Evolutionary conservation across 1,284 basidiomycete genomes (phyloP).

Genomic region (Mrakiaceae sp.): DNA sequence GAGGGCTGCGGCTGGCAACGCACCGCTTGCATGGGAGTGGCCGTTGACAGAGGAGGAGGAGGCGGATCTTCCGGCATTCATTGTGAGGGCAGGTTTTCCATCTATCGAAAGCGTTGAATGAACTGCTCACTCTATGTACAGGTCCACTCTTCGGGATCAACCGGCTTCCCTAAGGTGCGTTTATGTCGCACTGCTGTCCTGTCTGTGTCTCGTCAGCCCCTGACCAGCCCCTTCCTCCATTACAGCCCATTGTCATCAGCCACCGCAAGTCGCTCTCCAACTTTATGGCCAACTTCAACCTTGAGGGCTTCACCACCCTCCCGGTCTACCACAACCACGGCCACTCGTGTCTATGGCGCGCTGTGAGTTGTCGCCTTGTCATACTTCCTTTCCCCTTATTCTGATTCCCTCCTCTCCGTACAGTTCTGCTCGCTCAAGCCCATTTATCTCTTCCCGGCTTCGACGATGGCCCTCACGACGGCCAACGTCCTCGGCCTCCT

Average conservation of each 20-base stretch:
- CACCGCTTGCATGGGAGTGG: constrained; percentile 8
- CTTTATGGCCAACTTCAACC: constrained; percentile 33
- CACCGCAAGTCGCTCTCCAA: constrained; percentile 38
- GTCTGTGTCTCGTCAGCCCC: too few species aligned
- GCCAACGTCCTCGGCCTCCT: constrained; percentile 39
- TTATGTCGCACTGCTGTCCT: too few species aligned
- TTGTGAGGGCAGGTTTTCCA: constrained; percentile 23
- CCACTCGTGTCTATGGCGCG: constrained; percentile 23
- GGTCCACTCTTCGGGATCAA: constrained; percentile 52
- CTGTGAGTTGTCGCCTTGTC: constrained; percentile 12
- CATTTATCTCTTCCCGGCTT: constrained; percentile 44
- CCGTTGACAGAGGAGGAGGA: constrained; percentile 41
- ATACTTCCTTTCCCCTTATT: too few species aligned
- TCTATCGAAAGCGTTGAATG: neutral
- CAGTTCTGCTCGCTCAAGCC: constrained; percentile 37
- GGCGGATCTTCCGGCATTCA: constrained; percentile 38
- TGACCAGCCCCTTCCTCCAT: too few species aligned
- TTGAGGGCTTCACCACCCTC: constrained; percentile 41
- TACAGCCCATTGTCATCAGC: constrained; percentile 30
- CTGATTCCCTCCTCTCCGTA: too few species aligned
- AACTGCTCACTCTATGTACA: neutral
- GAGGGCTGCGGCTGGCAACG: neutral
- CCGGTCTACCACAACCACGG: constrained; percentile 37
- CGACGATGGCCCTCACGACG: constrained; percentile 44
- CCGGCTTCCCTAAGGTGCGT: constrained; percentile 38